Evolutionary conservation across 441 rosid genomes (phyloP), one percentile per base, ranked within the genome.

Genomic region (Gossypium aridum): DNA sequence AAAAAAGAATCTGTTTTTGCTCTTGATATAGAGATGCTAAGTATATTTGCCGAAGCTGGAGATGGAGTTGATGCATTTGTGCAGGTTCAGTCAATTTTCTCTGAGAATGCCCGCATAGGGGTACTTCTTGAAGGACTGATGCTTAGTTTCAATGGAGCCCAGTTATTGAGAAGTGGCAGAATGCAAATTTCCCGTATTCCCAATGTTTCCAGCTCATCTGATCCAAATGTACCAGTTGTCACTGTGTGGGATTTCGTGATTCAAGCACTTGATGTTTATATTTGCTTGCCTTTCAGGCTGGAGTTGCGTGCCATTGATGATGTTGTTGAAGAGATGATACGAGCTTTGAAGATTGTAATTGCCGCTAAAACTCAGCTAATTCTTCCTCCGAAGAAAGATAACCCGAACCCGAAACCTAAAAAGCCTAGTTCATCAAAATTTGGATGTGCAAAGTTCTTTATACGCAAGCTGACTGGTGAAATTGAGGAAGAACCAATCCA

Each of bases 401-500:
- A 83, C 83, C 79, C 88, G n/a, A 85, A 83, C 82, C 80, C 88
- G 14, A 94, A 88, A 81, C 83, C 94, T 61, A 94, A 90, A 81
- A 94, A 85, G 79, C 82, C 94, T 55, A 84, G 86, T 82, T 81
- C 93, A n/a, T 26, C 78, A 3, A 92, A 91, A 79, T 79, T 92
- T 87, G 98, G 98, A 72, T 65, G 92, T 77, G 74, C 94, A 62
- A 94, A 85, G 83, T 86, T 97, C 72, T 85, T 83, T 77, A 79
- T 97, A 69, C 96, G 97, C 66, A 92, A 85, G 79, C 79, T 97
- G 56, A 89, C 87, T 34, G 91, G 85, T 81, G 98, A 97, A 82
- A 94, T 97, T 55, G 99, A 97, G 87, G 99, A 97, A 83, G 99
- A 97, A 83, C 98, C 99, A 37, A 70, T 97, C 68, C 99, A 94